These are phyloP conservation scores for Cordyceps cicadae DNA, from an alignment of 2,329 filamentous ascomycete species.

Conservation along the genomic window DNA sequence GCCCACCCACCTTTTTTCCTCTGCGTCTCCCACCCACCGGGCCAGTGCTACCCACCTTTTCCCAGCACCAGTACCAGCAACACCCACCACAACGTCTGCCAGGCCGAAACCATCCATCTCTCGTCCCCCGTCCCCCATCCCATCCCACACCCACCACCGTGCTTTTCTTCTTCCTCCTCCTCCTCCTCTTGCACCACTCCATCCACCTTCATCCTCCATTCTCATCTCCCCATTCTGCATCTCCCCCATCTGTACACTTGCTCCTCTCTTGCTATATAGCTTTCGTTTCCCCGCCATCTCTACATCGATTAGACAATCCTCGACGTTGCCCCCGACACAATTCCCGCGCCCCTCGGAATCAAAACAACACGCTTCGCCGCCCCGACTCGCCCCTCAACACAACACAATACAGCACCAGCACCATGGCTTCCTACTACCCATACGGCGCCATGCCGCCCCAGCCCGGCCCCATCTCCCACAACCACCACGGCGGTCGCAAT, in stretches of 20 bases:
- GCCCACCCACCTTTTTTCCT: slow-evolving; percentile 1
- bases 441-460: slow-evolving; percentile 53
- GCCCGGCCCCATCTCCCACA: slow-evolving; percentile 47
- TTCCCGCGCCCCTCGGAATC: background rate
- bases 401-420: slow-evolving; percentile 23
- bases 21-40: background rate
- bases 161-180: slow-evolving; percentile 8
- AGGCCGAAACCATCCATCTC: slow-evolving; percentile 7
- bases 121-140: background rate
- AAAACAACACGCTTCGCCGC: background rate
- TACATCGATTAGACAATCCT: background rate
- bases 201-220: slow-evolving; percentile 3
- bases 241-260: slow-evolving; percentile 3
- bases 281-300: background rate
- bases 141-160: slow-evolving; percentile 6
- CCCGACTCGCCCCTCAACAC: slow-evolving; percentile 17
- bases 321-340: background rate
- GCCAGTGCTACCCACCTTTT: background rate
- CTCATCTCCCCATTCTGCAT: background rate
- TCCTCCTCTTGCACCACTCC: background rate
- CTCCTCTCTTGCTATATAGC: slow-evolving; percentile 1
- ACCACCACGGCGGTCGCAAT: slow-evolving; percentile 76
- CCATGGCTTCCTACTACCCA: slow-evolving; percentile 58
- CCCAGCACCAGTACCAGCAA: background rate
- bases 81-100: background rate